phyloP scores from a whole-genome alignment of 352 stramenopile genomes.

The Phytophthora pistaciae region DNA sequence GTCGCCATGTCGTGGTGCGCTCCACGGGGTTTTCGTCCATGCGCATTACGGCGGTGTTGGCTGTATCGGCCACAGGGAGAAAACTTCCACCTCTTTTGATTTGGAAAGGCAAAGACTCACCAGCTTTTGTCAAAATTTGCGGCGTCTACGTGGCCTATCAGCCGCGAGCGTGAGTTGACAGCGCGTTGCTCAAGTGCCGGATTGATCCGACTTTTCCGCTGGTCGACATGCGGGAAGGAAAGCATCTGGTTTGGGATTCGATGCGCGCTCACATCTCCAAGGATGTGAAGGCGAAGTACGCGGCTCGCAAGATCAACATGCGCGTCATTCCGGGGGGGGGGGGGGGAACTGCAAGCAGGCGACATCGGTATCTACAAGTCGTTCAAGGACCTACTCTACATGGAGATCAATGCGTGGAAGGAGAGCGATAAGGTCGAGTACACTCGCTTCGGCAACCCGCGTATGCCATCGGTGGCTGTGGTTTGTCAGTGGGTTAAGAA shows the following conservation, averaged over 20 bases:
- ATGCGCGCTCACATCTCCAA: slow-evolving; percentile 34
- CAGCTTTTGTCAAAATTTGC: slow-evolving; percentile 15
- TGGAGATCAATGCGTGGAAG: slow-evolving; percentile 16
- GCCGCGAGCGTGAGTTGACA: slow-evolving; percentile 22
- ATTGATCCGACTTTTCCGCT: slow-evolving; percentile 14
- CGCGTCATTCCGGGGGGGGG: slow-evolving; percentile 11
- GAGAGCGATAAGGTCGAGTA: slow-evolving; percentile 14
- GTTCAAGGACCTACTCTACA: slow-evolving; percentile 21
- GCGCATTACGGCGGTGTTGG: slow-evolving; percentile 28
- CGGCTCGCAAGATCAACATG: slow-evolving; percentile 1
- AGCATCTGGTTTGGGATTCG: slow-evolving; percentile 27
- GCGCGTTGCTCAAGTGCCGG: slow-evolving; percentile 1
- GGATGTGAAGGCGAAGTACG: slow-evolving; percentile 19
- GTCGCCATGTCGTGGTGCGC: slow-evolving; percentile 28
- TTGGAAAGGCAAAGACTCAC: slow-evolving; percentile 12
- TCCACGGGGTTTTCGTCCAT: slow-evolving; percentile 39
- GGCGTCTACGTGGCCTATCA: slow-evolving; percentile 16
- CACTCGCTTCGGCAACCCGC: slow-evolving; percentile 8
- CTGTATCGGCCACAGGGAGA: slow-evolving; percentile 6
- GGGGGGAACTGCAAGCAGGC: slow-evolving; percentile 1
- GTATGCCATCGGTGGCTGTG: background rate
- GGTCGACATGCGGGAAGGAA: slow-evolving; percentile 1
- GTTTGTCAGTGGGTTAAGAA: background rate
- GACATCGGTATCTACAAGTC: background rate
- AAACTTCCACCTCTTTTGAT: slow-evolving; percentile 28